Percentiles rank a stretch among this genome's conserved stretches.
These are phyloP conservation scores for Zarea fungicola DNA, from an alignment of 2,329 filamentous ascomycete species.

Conservation along the genomic window DNA sequence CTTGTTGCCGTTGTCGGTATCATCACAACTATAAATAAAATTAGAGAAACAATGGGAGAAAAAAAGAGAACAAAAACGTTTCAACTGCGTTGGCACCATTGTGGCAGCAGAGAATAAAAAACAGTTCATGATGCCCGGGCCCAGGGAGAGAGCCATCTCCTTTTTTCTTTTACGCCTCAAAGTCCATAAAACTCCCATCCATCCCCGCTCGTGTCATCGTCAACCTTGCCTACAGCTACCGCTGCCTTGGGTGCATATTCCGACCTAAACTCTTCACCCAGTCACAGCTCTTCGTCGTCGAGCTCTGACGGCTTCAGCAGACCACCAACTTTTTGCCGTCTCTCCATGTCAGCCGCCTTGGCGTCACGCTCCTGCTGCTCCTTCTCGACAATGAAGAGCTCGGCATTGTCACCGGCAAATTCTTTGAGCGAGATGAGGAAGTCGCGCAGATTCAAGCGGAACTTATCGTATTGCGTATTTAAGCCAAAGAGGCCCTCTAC, in stretches of 20 bases:
- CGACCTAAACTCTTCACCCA: conserved; percentile 60
- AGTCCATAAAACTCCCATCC: conserved; percentile 64
- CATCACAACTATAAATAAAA: conserved; percentile 14
- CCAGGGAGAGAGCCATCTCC: not conserved
- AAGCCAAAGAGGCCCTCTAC: conserved; percentile 83
- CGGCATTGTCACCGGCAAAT: conserved; percentile 91
- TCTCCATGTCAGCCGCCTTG: conserved; percentile 82
- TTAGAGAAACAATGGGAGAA: conserved; percentile 9
- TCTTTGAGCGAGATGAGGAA: conserved; percentile 97
- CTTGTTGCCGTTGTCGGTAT: conserved; percentile 11
- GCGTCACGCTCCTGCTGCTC: conserved; percentile 85
- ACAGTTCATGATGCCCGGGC: not conserved
- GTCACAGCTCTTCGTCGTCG: conserved; percentile 88
- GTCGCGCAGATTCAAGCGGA: conserved; percentile 92
- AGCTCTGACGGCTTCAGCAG: conserved; percentile 96
- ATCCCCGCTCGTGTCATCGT: conserved; percentile 35
- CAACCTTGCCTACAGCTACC: conserved; percentile 23
- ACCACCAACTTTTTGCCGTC: conserved; percentile 90
- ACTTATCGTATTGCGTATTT: conserved; percentile 86
- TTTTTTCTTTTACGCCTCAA: conserved; percentile 23
- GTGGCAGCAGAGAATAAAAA: not conserved
- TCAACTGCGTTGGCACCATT: not conserved
- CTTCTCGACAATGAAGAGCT: conserved; percentile 89
- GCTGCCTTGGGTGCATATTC: conserved; percentile 46
- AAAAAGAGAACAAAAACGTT: not conserved